phyloP scores from a whole-genome alignment of 768 basidiomycete genomes.

The Boletus pseudo-olivaceus region DNA sequence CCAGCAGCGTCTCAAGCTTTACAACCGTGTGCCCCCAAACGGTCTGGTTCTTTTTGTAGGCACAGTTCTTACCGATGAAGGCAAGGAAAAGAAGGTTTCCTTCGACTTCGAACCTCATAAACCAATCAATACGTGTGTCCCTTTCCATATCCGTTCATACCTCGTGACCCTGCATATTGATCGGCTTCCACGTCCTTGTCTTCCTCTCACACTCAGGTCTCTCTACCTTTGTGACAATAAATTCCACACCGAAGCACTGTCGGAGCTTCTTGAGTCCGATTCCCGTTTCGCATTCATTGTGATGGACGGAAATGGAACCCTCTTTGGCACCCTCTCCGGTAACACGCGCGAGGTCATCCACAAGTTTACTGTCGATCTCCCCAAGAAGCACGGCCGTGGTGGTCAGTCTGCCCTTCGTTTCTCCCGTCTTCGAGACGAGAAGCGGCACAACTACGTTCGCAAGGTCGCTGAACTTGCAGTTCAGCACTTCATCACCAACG shows the following conservation, averaged over 20 bases:
- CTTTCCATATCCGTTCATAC: not conserved
- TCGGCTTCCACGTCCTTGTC: not conserved
- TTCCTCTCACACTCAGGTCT: constrained; percentile 50
- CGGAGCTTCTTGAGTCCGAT: constrained; percentile 95
- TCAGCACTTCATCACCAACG: constrained; percentile 95
- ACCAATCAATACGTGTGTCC: constrained; percentile 91
- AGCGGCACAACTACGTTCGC: constrained; percentile 98
- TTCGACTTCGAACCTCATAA: constrained; percentile 99
- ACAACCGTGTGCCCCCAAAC: constrained; percentile 94
- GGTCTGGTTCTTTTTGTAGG: constrained; percentile 98
- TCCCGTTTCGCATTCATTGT: constrained; percentile 99
- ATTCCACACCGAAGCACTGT: constrained; percentile 97
- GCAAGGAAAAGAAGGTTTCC: constrained; percentile 98
- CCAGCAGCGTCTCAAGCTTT: constrained; percentile 95
- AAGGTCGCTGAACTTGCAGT: constrained; percentile 98
- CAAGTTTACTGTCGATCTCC: constrained; percentile 98
- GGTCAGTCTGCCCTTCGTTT: constrained; percentile 99
- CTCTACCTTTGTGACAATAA: constrained; percentile 99
- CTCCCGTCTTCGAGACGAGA: constrained; percentile 98
- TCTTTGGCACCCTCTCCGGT: constrained; percentile 93
- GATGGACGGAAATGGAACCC: constrained; percentile 98
- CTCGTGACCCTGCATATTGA: not conserved
- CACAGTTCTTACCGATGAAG: constrained; percentile 96
- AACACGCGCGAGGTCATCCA: constrained; percentile 97
- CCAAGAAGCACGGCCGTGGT: constrained; percentile 99